A percentile compares a stretch with the other conserved stretches of the same genome.
Evolutionary conservation across 2,329 filamentous ascomycete genomes (phyloP).

Genomic region (Ophiobolus disseminans): DNA sequence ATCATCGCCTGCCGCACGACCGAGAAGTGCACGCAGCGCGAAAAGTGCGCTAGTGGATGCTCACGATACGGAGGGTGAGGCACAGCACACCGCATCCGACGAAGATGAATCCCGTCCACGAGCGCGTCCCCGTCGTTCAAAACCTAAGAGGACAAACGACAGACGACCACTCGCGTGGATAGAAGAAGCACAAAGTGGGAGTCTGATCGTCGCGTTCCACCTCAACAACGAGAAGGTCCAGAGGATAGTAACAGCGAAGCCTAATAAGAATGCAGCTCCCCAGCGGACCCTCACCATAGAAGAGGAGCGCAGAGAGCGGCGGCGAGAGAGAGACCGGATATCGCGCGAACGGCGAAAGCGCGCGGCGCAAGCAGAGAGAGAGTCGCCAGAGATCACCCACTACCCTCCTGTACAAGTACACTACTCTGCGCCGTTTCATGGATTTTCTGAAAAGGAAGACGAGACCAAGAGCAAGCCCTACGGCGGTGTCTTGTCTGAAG

Average conservation of each 20-base stretch:
- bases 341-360: conserved; percentile 55
- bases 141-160: conserved; percentile 41
- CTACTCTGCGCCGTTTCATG: conserved; percentile 83
- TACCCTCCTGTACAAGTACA: conserved; percentile 66
- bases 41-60: conserved; percentile 36
- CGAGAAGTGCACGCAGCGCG: conserved; percentile 30
- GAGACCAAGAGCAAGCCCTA: conserved; percentile 93
- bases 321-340: conserved; percentile 44
- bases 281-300: conserved; percentile 30
- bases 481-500: conserved; percentile 87
- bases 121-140: conserved; percentile 40
- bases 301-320: conserved; percentile 40
- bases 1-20: conserved; percentile 38
- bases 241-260: conserved; percentile 65
- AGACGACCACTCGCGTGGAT: conserved; percentile 47
- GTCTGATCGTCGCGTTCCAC: conserved; percentile 44
- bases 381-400: conserved; percentile 58
- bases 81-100: conserved; percentile 37
- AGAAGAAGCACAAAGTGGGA: conserved; percentile 40
- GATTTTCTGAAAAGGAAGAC: conserved; percentile 89
- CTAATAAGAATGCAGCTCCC: conserved; percentile 57
- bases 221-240: conserved; percentile 63
- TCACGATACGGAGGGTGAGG: conserved; percentile 38
- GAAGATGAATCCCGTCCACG: conserved; percentile 38
- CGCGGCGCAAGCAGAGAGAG: conserved; percentile 52